A percentile compares a stretch with the other conserved stretches of the same genome.
Conservation (phyloP, 2,329 filamentous ascomycete species). For the Talaromyces sp. region DNA sequence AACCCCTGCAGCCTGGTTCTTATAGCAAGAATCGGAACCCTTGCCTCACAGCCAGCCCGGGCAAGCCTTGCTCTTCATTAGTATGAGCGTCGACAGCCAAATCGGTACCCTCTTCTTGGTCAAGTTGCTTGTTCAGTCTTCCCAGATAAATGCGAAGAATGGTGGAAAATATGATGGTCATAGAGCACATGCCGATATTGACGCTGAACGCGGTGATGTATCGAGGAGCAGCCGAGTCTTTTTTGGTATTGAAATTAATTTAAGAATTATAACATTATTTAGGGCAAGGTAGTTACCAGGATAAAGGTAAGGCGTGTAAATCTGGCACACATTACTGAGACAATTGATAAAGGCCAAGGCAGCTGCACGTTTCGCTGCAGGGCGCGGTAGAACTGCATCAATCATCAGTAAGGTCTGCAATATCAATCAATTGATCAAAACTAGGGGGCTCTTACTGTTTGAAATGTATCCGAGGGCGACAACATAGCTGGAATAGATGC, state of each 20-base stretch:
- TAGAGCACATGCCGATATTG: conserved; percentile 12
- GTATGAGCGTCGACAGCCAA: background rate
- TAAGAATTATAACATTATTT: too few species aligned
- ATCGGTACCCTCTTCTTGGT: conserved; percentile 14
- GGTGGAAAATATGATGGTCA: conserved; percentile 14
- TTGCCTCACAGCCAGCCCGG: conserved; percentile 10
- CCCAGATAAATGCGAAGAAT: conserved; percentile 14
- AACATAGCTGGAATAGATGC: conserved; percentile 62
- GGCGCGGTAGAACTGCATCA: conserved; percentile 56
- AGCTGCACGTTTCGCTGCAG: conserved; percentile 68
- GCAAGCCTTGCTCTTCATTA: conserved; percentile 14
- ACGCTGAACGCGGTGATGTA: conserved; percentile 13
- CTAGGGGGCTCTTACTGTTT: conserved; percentile 41
- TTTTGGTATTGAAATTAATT: background rate
- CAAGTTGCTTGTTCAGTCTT: conserved; percentile 14
- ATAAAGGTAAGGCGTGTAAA: conserved; percentile 15
- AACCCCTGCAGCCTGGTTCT: background rate
- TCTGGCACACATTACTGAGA: conserved; percentile 50
- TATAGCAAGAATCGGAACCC: conserved; percentile 15
- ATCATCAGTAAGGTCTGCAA: background rate
- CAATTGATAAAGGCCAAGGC: conserved; percentile 73
- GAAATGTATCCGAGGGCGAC: conserved; percentile 70
- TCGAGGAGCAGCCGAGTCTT: conserved; percentile 16
- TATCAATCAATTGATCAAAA: background rate
- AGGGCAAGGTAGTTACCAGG: conserved; percentile 9